Evolutionary conservation across 1,284 basidiomycete species (phyloP).

Genomic region (Malassezia globosa): DNA sequence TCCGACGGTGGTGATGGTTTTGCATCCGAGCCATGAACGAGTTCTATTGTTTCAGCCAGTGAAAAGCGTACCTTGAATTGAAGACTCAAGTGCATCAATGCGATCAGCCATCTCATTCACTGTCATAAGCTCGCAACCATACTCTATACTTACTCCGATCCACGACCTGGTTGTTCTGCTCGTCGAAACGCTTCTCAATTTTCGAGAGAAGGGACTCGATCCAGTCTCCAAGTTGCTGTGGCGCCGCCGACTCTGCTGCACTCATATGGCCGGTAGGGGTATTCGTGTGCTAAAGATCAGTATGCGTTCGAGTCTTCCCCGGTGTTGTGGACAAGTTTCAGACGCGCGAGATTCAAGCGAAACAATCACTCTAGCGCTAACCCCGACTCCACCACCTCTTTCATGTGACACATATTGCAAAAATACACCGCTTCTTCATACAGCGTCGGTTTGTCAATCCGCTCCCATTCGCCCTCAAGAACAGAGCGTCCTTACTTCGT

Average conservation of each 20-base stretch:
- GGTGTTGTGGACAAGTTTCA: too few relatives aligned
- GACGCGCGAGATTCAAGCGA: too few relatives aligned
- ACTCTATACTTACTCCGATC: slow-evolving; percentile 34
- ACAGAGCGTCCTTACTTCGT: too few relatives aligned
- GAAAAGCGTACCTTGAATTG: slow-evolving; percentile 41
- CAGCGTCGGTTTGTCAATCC: too few relatives aligned
- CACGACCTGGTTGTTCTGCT: slow-evolving; percentile 34
- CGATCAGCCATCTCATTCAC: slow-evolving; percentile 44
- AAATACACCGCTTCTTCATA: too few relatives aligned
- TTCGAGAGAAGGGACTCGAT: slow-evolving; percentile 36
- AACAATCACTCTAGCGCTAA: too few relatives aligned
- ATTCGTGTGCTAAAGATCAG: too few relatives aligned
- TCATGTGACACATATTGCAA: too few relatives aligned
- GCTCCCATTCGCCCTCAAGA: too few relatives aligned
- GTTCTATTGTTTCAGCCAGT: slow-evolving; percentile 1
- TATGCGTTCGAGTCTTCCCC: too few relatives aligned
- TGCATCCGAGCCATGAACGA: slow-evolving; percentile 11
- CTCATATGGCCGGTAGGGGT: neutral
- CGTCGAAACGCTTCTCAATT: slow-evolving; percentile 35
- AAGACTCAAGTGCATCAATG: slow-evolving; percentile 39
- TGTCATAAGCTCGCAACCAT: slow-evolving; percentile 5
- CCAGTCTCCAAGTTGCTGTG: slow-evolving; percentile 45
- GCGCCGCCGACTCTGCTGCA: slow-evolving; percentile 26
- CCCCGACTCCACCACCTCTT: too few relatives aligned
- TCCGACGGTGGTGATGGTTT: slow-evolving; percentile 2